Evolutionary conservation across 108 stramenopile species (phyloP).

Genomic region (Skeletonema tropicum): DNA sequence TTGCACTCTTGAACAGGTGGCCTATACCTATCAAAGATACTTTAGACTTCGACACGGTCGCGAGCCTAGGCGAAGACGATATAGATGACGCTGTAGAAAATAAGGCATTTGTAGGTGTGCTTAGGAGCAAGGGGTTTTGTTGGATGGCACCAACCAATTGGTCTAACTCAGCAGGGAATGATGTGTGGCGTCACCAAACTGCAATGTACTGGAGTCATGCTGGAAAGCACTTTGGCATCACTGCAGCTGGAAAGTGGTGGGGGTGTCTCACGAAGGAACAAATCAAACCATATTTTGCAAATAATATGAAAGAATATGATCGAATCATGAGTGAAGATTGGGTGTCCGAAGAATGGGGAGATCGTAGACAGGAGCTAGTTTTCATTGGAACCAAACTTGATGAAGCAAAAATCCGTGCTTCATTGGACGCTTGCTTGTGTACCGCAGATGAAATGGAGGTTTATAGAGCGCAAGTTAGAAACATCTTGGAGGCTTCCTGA

Average conservation of each 20-base stretch:
- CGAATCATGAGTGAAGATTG: slow-evolving; percentile 86
- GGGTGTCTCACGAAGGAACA: slow-evolving; percentile 62
- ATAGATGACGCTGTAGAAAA: slow-evolving; percentile 32
- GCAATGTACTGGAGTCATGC: slow-evolving; percentile 97
- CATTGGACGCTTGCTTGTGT: slow-evolving; percentile 77
- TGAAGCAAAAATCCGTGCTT: slow-evolving; percentile 64
- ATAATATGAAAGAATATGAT: slow-evolving; percentile 70
- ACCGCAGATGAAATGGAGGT: slow-evolving; percentile 69
- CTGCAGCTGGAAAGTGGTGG: slow-evolving; percentile 95
- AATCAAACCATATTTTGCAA: slow-evolving; percentile 70
- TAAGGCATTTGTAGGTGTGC: slow-evolving; percentile 70
- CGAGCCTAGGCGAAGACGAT: slow-evolving; percentile 41
- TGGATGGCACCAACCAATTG: slow-evolving; percentile 93
- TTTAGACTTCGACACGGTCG: slow-evolving; percentile 54
- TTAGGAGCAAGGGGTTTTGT: slow-evolving; percentile 95
- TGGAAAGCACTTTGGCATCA: slow-evolving; percentile 90
- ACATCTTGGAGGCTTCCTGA: slow-evolving; percentile 48
- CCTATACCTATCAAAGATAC: slow-evolving; percentile 87
- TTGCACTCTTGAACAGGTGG: slow-evolving; percentile 76
- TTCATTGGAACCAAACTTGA: slow-evolving; percentile 82
- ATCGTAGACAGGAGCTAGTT: slow-evolving; percentile 93
- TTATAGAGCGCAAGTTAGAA: slow-evolving; percentile 61
- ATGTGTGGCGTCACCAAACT: slow-evolving; percentile 90
- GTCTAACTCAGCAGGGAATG: slow-evolving; percentile 61
- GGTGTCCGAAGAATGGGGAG: slow-evolving; percentile 87